Evolutionary conservation across 192 early-diverging fungal genomes (phyloP).

Genomic region (Dispira simplex): DNA sequence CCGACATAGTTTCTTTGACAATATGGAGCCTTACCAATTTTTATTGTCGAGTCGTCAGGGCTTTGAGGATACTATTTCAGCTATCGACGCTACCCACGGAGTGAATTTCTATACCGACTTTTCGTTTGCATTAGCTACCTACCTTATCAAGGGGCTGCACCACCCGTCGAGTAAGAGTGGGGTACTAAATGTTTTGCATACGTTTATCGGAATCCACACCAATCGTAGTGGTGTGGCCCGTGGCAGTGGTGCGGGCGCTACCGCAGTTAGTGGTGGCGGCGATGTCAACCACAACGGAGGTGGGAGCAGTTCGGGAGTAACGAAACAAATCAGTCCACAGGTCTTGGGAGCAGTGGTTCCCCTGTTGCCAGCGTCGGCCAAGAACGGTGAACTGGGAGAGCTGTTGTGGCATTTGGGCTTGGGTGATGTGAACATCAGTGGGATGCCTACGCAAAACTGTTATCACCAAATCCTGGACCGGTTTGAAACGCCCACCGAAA

Average conservation of each 20-base stretch:
- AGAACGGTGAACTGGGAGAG: constrained; percentile 48
- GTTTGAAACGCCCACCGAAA: constrained; percentile 45
- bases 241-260: too few species aligned
- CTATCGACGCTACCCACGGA: constrained; percentile 14
- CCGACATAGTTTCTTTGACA: constrained; percentile 41
- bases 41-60: not conserved
- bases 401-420: constrained; percentile 35
- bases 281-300: too few species aligned
- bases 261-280: too few species aligned
- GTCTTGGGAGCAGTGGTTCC: constrained; percentile 68
- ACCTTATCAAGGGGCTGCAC: constrained; percentile 70
- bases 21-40: constrained; percentile 1
- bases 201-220: constrained; percentile 60
- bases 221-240: constrained; percentile 23
- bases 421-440: constrained; percentile 27
- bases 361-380: constrained; percentile 60
- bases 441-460: constrained; percentile 22
- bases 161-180: constrained; percentile 56
- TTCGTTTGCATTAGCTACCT: constrained; percentile 65
- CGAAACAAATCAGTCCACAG: constrained; percentile 22
- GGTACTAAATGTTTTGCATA: constrained; percentile 48
- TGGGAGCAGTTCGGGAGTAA: too few species aligned
- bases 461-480: constrained; percentile 51
- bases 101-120: constrained; percentile 80
- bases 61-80: not conserved